Evolutionary conservation across 805 yeast species (phyloP), one percentile per base, ranked within the genome.

Genomic region (Ogataea siamensis): DNA sequence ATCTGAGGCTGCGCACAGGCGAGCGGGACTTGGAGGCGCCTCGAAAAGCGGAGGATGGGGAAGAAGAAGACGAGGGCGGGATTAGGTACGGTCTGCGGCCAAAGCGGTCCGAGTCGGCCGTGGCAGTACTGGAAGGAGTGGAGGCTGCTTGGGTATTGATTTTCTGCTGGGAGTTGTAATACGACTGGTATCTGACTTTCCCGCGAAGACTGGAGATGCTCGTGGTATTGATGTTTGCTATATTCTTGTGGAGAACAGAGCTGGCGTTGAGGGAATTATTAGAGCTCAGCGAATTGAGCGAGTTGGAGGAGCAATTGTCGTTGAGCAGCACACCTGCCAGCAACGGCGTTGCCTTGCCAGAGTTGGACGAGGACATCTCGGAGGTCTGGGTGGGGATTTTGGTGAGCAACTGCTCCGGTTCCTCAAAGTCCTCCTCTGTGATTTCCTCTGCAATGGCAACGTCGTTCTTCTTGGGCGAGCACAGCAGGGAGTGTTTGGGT

Each of bases 121-220:
- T 39, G 23, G 37, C 30, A 16, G 37, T 14, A 10, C 45, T 41
- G 14, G 44, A 34, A 11, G 48, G 40, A 3, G 45, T 46, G 11
- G 54, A 38, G 9, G 54, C 43, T 32, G 53, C 31, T 13, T 53
- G 50, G 12, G 52, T 46, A 24, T 45, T 36, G 27, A 54, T 30
- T 37, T 54, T 53, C 26, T 53, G 59, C 32, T 54, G 61, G 20
- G 42, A 47, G 28, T 48, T 46, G 39, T 51, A 57, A 40, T 62
- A 62, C 5, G 60, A 50, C 42, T 60, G 66, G 44, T 62, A 62
- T 41, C 63, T 46, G 23, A 53, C 61, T 38, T 55, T 58, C 14
- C 55, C 51, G 22, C 58, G 50, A 31, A 57, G 39, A 23, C 51
- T 47, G 35, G 55, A 50, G 17, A 53, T 49, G 31, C 55, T 55